A percentile compares a stretch with the other conserved stretches of the same genome.
These are phyloP conservation scores for Rhizopogon vulgaris DNA, from an alignment of 768 basidiomycete genomes.

Conservation along the genomic window DNA sequence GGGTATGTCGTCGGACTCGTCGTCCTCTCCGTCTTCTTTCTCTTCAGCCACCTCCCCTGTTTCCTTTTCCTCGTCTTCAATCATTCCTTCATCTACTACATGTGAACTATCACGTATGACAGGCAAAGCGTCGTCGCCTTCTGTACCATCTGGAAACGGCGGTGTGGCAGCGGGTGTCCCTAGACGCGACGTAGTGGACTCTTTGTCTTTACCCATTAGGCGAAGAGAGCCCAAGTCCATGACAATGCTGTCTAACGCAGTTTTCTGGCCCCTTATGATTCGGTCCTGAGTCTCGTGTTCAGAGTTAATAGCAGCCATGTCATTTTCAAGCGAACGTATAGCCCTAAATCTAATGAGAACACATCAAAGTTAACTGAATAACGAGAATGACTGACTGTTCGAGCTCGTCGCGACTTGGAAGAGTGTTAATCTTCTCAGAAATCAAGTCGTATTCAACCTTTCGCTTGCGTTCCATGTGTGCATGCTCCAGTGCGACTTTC, in stretches of 20 bases:
- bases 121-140: constrained; percentile 12
- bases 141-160: constrained; percentile 39
- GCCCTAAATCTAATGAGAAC: constrained; percentile 35
- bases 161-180: constrained; percentile 36
- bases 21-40: constrained; percentile 31
- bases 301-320: constrained; percentile 65
- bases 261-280: constrained; percentile 61
- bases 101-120: constrained; percentile 6
- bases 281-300: constrained; percentile 73
- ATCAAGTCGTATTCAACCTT: constrained; percentile 87
- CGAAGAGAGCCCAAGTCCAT: constrained; percentile 54
- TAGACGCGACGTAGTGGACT: constrained; percentile 34
- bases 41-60: constrained; percentile 37
- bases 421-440: constrained; percentile 74
- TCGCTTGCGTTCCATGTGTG: constrained; percentile 64
- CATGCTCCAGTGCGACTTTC: constrained; percentile 70
- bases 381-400: constrained; percentile 55
- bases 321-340: constrained; percentile 66
- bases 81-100: constrained; percentile 15
- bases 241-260: constrained; percentile 61
- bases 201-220: constrained; percentile 64
- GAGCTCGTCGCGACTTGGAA: constrained; percentile 72
- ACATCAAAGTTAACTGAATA: neutral
- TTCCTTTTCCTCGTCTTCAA: constrained; percentile 35
- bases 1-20: constrained; percentile 24